Conservation (phyloP, 2,329 filamentous ascomycete species). For the Colletotrichum kahawae region DNA sequence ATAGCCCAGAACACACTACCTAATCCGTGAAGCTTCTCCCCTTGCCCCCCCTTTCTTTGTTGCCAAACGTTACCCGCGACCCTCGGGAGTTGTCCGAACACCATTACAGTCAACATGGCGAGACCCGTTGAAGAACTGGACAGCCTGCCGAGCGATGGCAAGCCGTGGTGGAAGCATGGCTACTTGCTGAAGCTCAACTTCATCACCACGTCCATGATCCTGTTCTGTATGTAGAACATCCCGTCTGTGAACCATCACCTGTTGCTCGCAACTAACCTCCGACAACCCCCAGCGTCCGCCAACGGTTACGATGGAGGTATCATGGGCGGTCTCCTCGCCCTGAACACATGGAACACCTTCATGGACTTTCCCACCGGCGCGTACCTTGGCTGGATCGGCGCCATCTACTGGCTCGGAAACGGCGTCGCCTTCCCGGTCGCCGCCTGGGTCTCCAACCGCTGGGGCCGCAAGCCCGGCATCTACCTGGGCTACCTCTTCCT, state of each 20-base stretch:
- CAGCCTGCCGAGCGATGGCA: constrained; percentile 43
- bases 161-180: constrained; percentile 45
- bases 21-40: not conserved
- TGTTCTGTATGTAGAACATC: constrained; percentile 23
- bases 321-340: constrained; percentile 50
- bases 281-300: constrained; percentile 32
- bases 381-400: constrained; percentile 41
- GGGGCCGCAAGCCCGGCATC: constrained; percentile 16
- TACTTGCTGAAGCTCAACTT: constrained; percentile 50
- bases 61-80: not conserved
- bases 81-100: not conserved
- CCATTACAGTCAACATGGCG: not conserved
- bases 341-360: constrained; percentile 44
- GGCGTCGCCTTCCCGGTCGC: constrained; percentile 35
- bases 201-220: constrained; percentile 35
- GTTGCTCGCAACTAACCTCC: not conserved
- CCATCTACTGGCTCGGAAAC: constrained; percentile 43
- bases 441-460: constrained; percentile 35
- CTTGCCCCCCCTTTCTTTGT: not conserved
- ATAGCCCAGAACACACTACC: too few relatives aligned
- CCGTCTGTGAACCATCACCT: rapidly evolving
- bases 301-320: constrained; percentile 42
- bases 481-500: constrained; percentile 9
- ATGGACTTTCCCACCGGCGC: constrained; percentile 41
- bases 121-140: constrained; percentile 5